A percentile compares a stretch with the other conserved stretches of the same genome.
phyloP scores from a whole-genome alignment of 2,329 filamentous ascomycete genomes.

The Ophidiomyces ophidiicola region DNA sequence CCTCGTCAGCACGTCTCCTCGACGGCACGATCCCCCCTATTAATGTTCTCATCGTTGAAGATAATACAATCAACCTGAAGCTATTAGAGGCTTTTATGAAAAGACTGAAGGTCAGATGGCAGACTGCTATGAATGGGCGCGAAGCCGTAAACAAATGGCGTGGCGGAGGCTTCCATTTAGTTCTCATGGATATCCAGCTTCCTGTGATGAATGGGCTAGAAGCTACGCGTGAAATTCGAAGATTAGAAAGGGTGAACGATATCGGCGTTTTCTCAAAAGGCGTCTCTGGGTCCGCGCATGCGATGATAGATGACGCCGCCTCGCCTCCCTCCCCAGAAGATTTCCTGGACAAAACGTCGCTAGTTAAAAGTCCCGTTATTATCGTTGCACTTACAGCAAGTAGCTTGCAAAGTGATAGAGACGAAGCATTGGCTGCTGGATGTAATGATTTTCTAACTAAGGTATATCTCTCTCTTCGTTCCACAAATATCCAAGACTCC shows the following conservation, averaged over 20 bases:
- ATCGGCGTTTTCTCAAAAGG: constrained; percentile 81
- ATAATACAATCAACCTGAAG: constrained; percentile 93
- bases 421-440: constrained; percentile 85
- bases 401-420: constrained; percentile 84
- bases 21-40: constrained; percentile 84
- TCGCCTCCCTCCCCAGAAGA: constrained; percentile 24
- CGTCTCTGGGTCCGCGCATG: constrained; percentile 40
- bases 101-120: constrained; percentile 86
- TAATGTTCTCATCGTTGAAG: constrained; percentile 93
- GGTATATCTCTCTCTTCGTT: constrained; percentile 40
- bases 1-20: constrained; percentile 49
- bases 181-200: constrained; percentile 96
- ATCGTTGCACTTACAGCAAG: constrained; percentile 94
- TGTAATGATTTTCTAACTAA: constrained; percentile 98
- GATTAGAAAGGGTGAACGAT: constrained; percentile 77
- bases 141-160: constrained; percentile 93
- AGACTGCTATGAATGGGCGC: constrained; percentile 89
- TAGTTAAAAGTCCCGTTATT: constrained; percentile 95
- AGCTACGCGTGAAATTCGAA: constrained; percentile 84
- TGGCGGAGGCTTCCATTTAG: constrained; percentile 81
- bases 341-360: constrained; percentile 27
- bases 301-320: constrained; percentile 18
- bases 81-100: constrained; percentile 94
- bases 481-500: not conserved
- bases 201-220: constrained; percentile 94